Evolutionary conservation across 106 monocot genomes (phyloP), one percentile per base, ranked within the genome.

Genomic region (Allium sativum): DNA sequence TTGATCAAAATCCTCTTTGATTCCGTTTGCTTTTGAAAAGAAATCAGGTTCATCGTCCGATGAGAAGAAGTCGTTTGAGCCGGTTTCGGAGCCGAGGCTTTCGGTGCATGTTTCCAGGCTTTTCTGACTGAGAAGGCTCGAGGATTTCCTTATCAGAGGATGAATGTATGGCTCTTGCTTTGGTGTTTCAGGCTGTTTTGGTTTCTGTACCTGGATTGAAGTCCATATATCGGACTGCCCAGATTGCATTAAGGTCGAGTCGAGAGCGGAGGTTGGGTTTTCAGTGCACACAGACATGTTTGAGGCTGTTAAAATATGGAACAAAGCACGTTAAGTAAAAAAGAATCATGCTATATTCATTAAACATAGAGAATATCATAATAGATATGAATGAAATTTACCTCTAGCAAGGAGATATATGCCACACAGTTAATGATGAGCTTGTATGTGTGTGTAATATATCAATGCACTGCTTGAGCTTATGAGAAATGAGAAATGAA

Each of bases 21-120:
- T 44, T 14, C 46, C 52, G 43, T 52, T 64, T 7, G 22, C 42
- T 44, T 44, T 18, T 16, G 65, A 70, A 20, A 68, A 76, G 55
- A 56, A 62, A 55, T 40, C 67, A 43, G 41, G 41, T 14, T 64
- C 58, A 31, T 74, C 77, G 44, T 79, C 70, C 43, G 57, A 66
- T 40, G 77, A 77, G 43, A 68, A 65, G 70, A 78, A 81, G 43
- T 62, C 79, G 20, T 87, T 87, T 10, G 90, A 84, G 70, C 95
- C 95, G 1, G 90, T 84, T 71, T 96, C 95, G 4, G 90, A 90
- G 7, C 95, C 87, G 62, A 96, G 90, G 71, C 73, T 84, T 75
- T 96, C 95, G 2, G 95, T 96, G 90, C 95, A 96, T 14, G 82
- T 69, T 68, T 96, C 76, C 4, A 90, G 77, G 90, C 90, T 96